phyloP scores from a whole-genome alignment of 495 filamentous ascomycete species.

The Aspergillus olivimuriae region DNA sequence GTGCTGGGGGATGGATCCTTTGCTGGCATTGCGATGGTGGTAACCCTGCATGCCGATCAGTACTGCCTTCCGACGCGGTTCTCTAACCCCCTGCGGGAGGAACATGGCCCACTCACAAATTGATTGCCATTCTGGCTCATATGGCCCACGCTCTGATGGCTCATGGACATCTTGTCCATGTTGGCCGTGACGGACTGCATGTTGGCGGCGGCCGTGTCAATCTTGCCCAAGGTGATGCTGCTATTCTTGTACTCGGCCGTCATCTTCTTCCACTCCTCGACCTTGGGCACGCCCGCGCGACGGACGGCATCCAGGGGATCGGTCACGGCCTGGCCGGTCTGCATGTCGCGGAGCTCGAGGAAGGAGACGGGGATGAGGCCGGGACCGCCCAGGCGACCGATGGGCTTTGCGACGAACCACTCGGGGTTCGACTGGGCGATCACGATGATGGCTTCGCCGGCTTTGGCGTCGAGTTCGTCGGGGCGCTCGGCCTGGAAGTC shows the following conservation, averaged over 20 bases:
- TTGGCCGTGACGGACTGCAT: constrained; percentile 54
- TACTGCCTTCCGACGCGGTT: neutral
- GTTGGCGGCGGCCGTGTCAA: constrained; percentile 48
- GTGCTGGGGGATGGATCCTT: constrained; percentile 28
- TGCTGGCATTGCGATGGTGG: constrained; percentile 45
- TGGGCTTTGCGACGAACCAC: constrained; percentile 99
- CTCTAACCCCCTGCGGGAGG: neutral
- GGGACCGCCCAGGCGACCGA: constrained; percentile 86
- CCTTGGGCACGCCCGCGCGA: constrained; percentile 88
- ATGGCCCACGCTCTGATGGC: constrained; percentile 29
- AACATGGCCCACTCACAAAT: constrained; percentile 32
- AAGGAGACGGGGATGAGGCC: constrained; percentile 96
- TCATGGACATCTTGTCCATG: constrained; percentile 76
- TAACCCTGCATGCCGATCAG: constrained; percentile 24
- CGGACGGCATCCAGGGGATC: constrained; percentile 84
- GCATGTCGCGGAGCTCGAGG: constrained; percentile 94
- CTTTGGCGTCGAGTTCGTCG: constrained; percentile 91
- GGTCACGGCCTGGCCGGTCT: constrained; percentile 69
- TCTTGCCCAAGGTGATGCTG: constrained; percentile 90
- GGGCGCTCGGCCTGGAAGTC: constrained; percentile 94
- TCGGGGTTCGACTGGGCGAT: constrained; percentile 99
- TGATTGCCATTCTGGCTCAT: constrained; percentile 41
- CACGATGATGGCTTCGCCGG: constrained; percentile 93
- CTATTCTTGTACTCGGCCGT: constrained; percentile 98
- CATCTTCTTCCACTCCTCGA: constrained; percentile 99